phyloP scores from a whole-genome alignment of 352 stramenopile species.

The Phytophthora uliginosa region DNA sequence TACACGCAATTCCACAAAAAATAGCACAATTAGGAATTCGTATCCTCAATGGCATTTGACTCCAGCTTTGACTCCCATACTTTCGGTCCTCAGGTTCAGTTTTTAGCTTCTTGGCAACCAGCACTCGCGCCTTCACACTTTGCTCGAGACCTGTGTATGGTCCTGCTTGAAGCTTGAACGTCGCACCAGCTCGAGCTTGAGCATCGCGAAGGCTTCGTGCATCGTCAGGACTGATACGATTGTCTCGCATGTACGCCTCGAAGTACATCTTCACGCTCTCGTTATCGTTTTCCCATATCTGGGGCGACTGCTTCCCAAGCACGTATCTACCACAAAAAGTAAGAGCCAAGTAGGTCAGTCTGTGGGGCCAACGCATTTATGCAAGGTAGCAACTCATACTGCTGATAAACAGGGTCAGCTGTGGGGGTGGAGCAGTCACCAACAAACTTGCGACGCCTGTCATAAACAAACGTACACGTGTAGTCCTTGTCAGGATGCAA shows the following conservation, averaged over 20 bases:
- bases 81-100: slow-evolving; percentile 70
- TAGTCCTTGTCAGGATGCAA: neutral
- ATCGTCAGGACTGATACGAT: slow-evolving; percentile 80
- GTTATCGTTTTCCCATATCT: slow-evolving; percentile 86
- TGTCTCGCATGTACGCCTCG: slow-evolving; percentile 81
- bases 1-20: slow-evolving; percentile 19
- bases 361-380: neutral
- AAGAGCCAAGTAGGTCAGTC: slow-evolving; percentile 5
- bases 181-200: slow-evolving; percentile 75
- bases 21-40: neutral
- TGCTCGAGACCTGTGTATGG: slow-evolving; percentile 87
- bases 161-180: slow-evolving; percentile 83
- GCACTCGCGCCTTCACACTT: slow-evolving; percentile 78
- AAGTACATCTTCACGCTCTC: slow-evolving; percentile 87
- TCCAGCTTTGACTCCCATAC: slow-evolving; percentile 29
- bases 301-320: slow-evolving; percentile 61
- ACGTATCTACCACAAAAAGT: slow-evolving; percentile 56
- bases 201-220: slow-evolving; percentile 68
- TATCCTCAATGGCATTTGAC: neutral
- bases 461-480: slow-evolving; percentile 3
- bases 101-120: slow-evolving; percentile 86
- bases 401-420: slow-evolving; percentile 73
- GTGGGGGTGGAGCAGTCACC: slow-evolving; percentile 54
- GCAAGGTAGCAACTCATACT: slow-evolving; percentile 33
- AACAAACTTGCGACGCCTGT: slow-evolving; percentile 73